A percentile compares a stretch with the other conserved stretches of the same genome.
These are phyloP conservation scores for Medicago lupulina DNA, from an alignment of 306 rosid species.

Conservation along the genomic window DNA sequence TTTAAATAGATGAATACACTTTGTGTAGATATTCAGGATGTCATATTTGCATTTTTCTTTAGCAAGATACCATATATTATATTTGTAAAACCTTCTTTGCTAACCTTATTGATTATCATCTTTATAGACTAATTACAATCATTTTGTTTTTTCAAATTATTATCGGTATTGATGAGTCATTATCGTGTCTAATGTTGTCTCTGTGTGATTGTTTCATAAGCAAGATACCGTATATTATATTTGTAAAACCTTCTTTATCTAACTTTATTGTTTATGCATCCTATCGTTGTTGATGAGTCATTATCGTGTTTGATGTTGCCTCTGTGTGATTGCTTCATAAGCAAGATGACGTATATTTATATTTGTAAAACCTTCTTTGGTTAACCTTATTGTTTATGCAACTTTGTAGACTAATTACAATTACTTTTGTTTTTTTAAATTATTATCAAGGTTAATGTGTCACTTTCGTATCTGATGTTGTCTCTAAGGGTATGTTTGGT, in stretches of 20 bases:
- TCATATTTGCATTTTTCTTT: background rate
- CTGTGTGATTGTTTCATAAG: too few species aligned
- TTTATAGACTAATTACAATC: background rate
- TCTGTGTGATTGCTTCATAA: too few species aligned
- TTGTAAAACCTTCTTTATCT: too few species aligned
- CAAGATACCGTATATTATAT: too few species aligned
- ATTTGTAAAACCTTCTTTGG: too few species aligned
- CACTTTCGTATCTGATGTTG: background rate
- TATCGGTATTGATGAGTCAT: background rate
- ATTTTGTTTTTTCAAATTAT: too few species aligned
- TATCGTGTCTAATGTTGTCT: background rate
- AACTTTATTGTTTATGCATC: background rate
- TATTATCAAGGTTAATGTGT: background rate
- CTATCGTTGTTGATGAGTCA: background rate
- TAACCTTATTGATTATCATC: background rate
- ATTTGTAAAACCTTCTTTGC: too few species aligned
- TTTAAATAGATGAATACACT: background rate
- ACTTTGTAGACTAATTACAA: background rate
- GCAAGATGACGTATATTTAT: too few species aligned
- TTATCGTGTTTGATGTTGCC: background rate
- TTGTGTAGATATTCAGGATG: conserved; percentile 24
- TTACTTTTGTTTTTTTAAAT: too few species aligned
- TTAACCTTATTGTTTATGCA: background rate
- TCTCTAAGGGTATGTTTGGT: too few species aligned
- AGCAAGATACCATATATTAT: background rate